phyloP scores from a whole-genome alignment of 768 basidiomycete species.

The Tylopilus subfusipes region DNA sequence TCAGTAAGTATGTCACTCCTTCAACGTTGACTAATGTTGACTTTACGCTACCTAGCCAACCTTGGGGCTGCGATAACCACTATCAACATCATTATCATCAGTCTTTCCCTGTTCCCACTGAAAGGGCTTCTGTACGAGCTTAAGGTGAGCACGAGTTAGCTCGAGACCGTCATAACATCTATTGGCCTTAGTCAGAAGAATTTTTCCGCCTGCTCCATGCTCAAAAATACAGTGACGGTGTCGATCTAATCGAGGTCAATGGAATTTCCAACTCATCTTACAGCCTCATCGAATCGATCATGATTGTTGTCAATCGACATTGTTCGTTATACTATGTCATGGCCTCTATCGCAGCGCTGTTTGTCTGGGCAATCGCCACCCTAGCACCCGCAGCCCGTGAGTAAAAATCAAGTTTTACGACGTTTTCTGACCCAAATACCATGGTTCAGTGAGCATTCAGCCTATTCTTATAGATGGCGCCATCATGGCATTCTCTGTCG shows the following conservation, averaged over 20 bases:
- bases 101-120: slow-evolving; percentile 11
- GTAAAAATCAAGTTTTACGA: no score
- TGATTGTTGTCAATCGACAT: background rate
- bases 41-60: background rate
- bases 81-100: slow-evolving; percentile 15
- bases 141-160: background rate
- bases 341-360: background rate
- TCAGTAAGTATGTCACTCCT: background rate
- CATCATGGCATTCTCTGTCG: slow-evolving; percentile 14
- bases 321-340: slow-evolving; percentile 11
- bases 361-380: slow-evolving; percentile 9
- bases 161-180: background rate
- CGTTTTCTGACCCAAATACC: background rate
- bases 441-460: slow-evolving; percentile 8
- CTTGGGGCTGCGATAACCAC: slow-evolving; percentile 12
- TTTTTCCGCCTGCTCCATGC: slow-evolving; percentile 16
- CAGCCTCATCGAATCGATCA: slow-evolving; percentile 1
- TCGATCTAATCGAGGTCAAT: slow-evolving; percentile 8
- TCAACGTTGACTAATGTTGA: background rate
- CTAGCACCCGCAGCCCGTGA: slow-evolving; percentile 13
- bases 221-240: background rate
- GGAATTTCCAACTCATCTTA: slow-evolving; percentile 16
- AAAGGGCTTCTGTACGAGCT: slow-evolving; percentile 10
- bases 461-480: slow-evolving; percentile 11
- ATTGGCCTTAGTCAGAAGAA: slow-evolving; percentile 14